A percentile compares a stretch with the other conserved stretches of the same genome.
Conservation (phyloP, 2,329 filamentous ascomycete genomes). For the Sclerotinia borealis region DNA sequence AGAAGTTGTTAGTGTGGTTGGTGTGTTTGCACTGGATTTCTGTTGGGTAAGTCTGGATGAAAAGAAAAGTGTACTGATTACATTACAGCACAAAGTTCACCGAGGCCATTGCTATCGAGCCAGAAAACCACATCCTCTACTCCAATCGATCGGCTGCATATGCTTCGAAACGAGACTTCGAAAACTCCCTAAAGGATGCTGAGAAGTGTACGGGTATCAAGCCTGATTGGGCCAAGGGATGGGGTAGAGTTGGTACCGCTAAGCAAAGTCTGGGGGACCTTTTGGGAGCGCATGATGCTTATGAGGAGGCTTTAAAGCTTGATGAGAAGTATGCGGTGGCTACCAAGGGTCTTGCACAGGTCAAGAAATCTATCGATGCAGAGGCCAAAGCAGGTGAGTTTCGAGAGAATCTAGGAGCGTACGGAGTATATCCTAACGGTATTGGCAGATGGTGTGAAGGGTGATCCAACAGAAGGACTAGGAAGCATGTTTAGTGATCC, state of each 20-base stretch:
- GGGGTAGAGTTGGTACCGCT: slow-evolving; percentile 87
- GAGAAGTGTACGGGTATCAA: slow-evolving; percentile 92
- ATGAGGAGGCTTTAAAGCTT: slow-evolving; percentile 88
- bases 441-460: slow-evolving; percentile 37
- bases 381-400: slow-evolving; percentile 50
- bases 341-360: slow-evolving; percentile 78
- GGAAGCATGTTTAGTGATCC: slow-evolving; percentile 93
- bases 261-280: slow-evolving; percentile 84
- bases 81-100: slow-evolving; percentile 78
- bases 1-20: neutral
- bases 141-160: slow-evolving; percentile 89
- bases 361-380: slow-evolving; percentile 80
- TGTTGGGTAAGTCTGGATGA: neutral
- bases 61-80: slow-evolving; percentile 16
- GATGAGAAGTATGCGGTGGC: slow-evolving; percentile 89
- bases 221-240: slow-evolving; percentile 97
- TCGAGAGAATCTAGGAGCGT: slow-evolving; percentile 10
- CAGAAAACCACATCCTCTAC: slow-evolving; percentile 92
- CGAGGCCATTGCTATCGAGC: slow-evolving; percentile 82
- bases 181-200: slow-evolving; percentile 79
- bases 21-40: neutral
- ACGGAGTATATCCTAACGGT: slow-evolving; percentile 13
- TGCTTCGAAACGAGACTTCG: slow-evolving; percentile 84
- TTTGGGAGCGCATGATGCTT: slow-evolving; percentile 78
- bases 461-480: slow-evolving; percentile 69